Conservation (phyloP, 495 filamentous ascomycete species). For the Chaetomium fimeti region DNA sequence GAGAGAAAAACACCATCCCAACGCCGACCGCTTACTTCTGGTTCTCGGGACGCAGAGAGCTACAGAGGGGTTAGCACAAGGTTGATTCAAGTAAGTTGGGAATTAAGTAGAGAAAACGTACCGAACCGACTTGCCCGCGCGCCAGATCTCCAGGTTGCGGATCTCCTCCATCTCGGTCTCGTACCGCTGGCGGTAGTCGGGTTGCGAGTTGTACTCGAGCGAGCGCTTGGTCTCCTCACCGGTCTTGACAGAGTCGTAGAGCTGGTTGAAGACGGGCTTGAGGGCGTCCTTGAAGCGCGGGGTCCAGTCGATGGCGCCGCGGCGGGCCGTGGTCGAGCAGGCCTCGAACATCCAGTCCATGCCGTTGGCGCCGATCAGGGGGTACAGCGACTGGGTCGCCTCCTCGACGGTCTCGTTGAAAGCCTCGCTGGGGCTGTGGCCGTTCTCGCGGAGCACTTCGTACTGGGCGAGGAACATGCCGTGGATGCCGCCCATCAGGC, state of each 20-base stretch:
- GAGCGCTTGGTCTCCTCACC: conserved; percentile 91
- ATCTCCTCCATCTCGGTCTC: conserved; percentile 97
- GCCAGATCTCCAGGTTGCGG: conserved; percentile 95
- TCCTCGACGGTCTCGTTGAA: conserved; percentile 99
- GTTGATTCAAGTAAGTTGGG: not conserved
- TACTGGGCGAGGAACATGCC: conserved; percentile 99
- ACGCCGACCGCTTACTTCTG: conserved; percentile 61
- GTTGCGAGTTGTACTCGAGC: conserved; percentile 91
- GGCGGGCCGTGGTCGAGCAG: conserved; percentile 96
- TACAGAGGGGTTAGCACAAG: conserved; percentile 33
- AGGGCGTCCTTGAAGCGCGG: conserved; percentile 88
- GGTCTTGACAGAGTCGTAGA: conserved; percentile 86
- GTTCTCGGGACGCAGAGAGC: conserved; percentile 88
- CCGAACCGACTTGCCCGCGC: conserved; percentile 94
- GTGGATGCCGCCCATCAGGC: conserved; percentile 99
- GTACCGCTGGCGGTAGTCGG: conserved; percentile 93
- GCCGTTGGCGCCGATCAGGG: conserved; percentile 89
- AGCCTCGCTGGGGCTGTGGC: conserved; percentile 94
- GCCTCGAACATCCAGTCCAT: conserved; percentile 99
- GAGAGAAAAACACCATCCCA: conserved; percentile 23
- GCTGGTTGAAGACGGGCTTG: conserved; percentile 96
- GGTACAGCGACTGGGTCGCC: conserved; percentile 96
- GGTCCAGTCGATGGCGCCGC: conserved; percentile 99
- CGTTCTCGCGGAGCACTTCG: conserved; percentile 97
- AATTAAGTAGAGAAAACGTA: conserved; percentile 40